A percentile compares a stretch with the other conserved stretches of the same genome.
Conservation (phyloP, 2,329 filamentous ascomycete genomes). For the Myriosclerotinia duriaeana region DNA sequence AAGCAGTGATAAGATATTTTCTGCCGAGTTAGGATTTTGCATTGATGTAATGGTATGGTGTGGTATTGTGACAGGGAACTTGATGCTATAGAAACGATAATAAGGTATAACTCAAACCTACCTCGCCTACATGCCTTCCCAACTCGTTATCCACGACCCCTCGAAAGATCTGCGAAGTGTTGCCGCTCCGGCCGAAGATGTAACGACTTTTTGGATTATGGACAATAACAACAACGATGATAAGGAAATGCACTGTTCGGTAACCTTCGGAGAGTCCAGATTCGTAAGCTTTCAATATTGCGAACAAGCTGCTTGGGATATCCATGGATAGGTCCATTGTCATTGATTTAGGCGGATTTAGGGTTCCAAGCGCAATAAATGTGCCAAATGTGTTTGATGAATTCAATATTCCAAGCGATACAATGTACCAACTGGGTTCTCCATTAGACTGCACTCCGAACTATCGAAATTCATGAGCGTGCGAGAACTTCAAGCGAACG, state of each 20-base stretch:
- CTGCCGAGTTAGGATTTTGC: background rate
- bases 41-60: background rate
- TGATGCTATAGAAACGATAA: conserved; percentile 7
- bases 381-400: background rate
- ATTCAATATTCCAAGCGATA: background rate
- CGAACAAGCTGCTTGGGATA: background rate
- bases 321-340: background rate
- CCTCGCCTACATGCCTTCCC: background rate
- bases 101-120: background rate
- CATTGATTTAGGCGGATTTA: background rate
- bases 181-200: background rate
- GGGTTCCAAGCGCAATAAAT: background rate
- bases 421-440: background rate
- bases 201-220: background rate
- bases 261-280: background rate
- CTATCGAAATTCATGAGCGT: background rate
- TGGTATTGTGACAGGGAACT: background rate
- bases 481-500: background rate
- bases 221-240: background rate
- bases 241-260: background rate
- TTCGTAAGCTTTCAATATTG: background rate
- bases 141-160: background rate
- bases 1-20: background rate
- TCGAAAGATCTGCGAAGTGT: background rate
- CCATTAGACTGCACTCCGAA: background rate